Percentiles rank a stretch among this genome's conserved stretches.
phyloP scores from a whole-genome alignment of 2,329 filamentous ascomycete genomes.

The Hortaea sp. region DNA sequence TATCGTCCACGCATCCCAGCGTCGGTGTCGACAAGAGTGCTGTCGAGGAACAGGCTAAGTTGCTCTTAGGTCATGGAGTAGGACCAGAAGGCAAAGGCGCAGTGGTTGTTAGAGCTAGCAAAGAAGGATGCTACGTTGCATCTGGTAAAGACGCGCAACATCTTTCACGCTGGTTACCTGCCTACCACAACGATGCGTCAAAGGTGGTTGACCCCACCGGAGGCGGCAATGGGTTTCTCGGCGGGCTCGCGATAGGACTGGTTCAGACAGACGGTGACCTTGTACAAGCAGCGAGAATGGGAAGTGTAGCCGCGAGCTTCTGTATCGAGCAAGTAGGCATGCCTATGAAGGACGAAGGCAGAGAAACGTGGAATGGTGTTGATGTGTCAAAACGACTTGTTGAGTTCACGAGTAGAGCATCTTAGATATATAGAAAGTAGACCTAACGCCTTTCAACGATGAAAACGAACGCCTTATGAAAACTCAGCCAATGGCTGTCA shows the following conservation, averaged over 20 bases:
- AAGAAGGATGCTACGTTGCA: constrained; percentile 55
- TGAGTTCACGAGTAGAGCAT: constrained; percentile 20
- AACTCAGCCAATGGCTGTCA: not conserved
- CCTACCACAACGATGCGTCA: constrained; percentile 49
- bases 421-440: not conserved
- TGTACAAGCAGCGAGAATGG: constrained; percentile 67
- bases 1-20: constrained; percentile 32
- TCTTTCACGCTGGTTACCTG: constrained; percentile 57
- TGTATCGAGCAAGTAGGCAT: constrained; percentile 91
- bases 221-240: constrained; percentile 82
- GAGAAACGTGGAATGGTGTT: constrained; percentile 41
- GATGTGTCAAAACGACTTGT: constrained; percentile 30
- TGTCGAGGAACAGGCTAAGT: constrained; percentile 30
- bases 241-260: constrained; percentile 48
- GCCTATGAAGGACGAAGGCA: constrained; percentile 42
- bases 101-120: constrained; percentile 61
- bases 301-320: constrained; percentile 75
- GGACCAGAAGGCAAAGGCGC: constrained; percentile 31
- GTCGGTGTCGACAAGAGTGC: constrained; percentile 23
- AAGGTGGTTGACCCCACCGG: constrained; percentile 86
- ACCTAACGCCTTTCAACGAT: too few species aligned
- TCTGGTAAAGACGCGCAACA: not conserved
- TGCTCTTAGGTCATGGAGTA: constrained; percentile 22
- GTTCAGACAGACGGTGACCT: constrained; percentile 45
- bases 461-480: not conserved